phyloP scores from a whole-genome alignment of 805 yeast species.

The Candida hungchunana region DNA sequence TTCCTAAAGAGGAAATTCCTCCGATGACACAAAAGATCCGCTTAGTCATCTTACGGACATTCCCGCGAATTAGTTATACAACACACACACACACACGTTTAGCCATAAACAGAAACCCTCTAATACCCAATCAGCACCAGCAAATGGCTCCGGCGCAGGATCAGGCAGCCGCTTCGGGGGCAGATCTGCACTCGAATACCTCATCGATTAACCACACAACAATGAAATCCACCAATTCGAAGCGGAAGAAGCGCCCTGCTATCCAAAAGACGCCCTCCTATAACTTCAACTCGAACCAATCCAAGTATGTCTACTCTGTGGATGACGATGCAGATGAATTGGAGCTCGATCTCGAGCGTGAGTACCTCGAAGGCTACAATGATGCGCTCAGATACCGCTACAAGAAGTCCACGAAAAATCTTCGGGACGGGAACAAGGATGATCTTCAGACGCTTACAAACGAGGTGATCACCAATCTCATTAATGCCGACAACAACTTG shows the following conservation, averaged over 20 bases:
- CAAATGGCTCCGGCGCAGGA: neutral
- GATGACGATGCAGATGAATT: constrained; percentile 79
- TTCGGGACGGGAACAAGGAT: constrained; percentile 11
- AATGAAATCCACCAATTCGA: constrained; percentile 3
- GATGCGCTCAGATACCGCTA: constrained; percentile 59
- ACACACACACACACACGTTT: neutral
- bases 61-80: too few relatives aligned
- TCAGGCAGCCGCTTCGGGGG: constrained; percentile 3
- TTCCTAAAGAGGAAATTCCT: too few relatives aligned
- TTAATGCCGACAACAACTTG: constrained; percentile 25
- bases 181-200: constrained; percentile 13
- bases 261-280: constrained; percentile 21
- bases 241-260: constrained; percentile 23
- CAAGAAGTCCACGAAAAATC: constrained; percentile 28
- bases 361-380: constrained; percentile 66
- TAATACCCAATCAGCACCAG: neutral
- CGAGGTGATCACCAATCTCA: constrained; percentile 18
- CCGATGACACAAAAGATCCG: too few relatives aligned
- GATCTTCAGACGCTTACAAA: constrained; percentile 15
- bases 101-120: too few relatives aligned
- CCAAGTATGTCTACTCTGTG: constrained; percentile 56
- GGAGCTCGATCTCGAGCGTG: constrained; percentile 52
- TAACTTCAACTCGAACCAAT: constrained; percentile 10
- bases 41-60: too few relatives aligned
- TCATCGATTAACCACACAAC: constrained; percentile 15